Evolutionary conservation across 2,329 filamentous ascomycete genomes (phyloP).

Genomic region (Venturia oleaginea): DNA sequence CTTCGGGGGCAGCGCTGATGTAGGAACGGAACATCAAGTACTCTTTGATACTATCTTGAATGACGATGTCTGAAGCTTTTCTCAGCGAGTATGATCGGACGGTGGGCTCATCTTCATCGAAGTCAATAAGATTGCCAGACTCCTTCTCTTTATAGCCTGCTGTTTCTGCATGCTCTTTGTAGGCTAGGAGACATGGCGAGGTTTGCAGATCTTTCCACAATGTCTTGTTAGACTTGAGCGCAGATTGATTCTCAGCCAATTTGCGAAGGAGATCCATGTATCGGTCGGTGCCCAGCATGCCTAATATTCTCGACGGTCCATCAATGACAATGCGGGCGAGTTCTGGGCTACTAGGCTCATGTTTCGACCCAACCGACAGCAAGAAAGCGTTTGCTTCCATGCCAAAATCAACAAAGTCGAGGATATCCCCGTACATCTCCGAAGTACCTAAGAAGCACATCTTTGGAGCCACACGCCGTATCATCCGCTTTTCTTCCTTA

Average conservation of each 20-base stretch:
- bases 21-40: constrained; percentile 81
- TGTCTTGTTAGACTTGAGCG: constrained; percentile 67
- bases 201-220: constrained; percentile 68
- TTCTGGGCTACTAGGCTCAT: constrained; percentile 79
- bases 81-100: constrained; percentile 74
- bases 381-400: constrained; percentile 80
- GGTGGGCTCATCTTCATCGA: constrained; percentile 35
- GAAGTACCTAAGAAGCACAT: constrained; percentile 71
- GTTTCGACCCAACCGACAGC: constrained; percentile 79
- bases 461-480: constrained; percentile 55
- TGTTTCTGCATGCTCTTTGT: constrained; percentile 57
- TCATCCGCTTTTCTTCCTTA: constrained; percentile 34
- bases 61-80: constrained; percentile 69
- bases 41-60: constrained; percentile 35
- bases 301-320: constrained; percentile 73
- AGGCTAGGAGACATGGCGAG: constrained; percentile 73
- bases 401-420: constrained; percentile 95
- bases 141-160: constrained; percentile 35
- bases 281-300: constrained; percentile 73
- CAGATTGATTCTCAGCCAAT: constrained; percentile 62
- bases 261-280: constrained; percentile 77
- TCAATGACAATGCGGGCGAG: constrained; percentile 74
- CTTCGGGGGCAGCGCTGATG: constrained; percentile 79
- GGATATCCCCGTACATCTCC: constrained; percentile 74
- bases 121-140: constrained; percentile 28